These are phyloP conservation scores for Guyanaporus albipodus DNA, from an alignment of 768 basidiomycete genomes.

Conservation along the genomic window DNA sequence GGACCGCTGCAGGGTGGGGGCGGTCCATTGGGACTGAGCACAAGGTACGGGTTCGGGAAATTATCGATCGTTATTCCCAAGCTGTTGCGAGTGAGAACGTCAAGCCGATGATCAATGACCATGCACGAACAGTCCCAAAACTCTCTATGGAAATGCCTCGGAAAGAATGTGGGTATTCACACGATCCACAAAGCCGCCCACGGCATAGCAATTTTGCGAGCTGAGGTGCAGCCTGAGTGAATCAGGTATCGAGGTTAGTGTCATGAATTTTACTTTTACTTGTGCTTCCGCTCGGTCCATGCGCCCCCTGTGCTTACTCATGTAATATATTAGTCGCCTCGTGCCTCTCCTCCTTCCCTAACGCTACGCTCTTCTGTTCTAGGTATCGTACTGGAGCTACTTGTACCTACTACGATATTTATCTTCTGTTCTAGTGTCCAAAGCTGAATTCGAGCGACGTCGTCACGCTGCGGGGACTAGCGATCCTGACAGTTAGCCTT, in stretches of 20 bases:
- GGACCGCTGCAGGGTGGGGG: constrained; percentile 6
- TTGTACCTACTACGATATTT: not conserved
- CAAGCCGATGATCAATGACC: no score
- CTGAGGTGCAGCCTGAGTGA: no score
- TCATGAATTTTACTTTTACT: not conserved
- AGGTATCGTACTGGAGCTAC: not conserved
- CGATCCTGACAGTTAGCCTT: not conserved
- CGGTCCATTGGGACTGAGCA: constrained; percentile 13
- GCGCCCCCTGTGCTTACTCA: not conserved
- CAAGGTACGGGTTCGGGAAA: constrained; percentile 14
- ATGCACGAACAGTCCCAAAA: not conserved
- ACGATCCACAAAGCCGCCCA: no score
- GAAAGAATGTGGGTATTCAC: no score
- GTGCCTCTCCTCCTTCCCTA: not conserved
- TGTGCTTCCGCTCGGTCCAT: not conserved
- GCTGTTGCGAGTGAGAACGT: no score
- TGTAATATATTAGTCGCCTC: not conserved
- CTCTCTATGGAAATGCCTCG: no score
- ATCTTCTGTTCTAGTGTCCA: not conserved
- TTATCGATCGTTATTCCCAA: constrained; percentile 13
- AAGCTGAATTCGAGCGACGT: not conserved
- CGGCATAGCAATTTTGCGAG: no score
- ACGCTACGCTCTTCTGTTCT: not conserved
- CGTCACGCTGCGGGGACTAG: not conserved
- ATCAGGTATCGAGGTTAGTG: no score